phyloP scores from a whole-genome alignment of 306 rosid species.

The Oemleria cerasiformis region DNA sequence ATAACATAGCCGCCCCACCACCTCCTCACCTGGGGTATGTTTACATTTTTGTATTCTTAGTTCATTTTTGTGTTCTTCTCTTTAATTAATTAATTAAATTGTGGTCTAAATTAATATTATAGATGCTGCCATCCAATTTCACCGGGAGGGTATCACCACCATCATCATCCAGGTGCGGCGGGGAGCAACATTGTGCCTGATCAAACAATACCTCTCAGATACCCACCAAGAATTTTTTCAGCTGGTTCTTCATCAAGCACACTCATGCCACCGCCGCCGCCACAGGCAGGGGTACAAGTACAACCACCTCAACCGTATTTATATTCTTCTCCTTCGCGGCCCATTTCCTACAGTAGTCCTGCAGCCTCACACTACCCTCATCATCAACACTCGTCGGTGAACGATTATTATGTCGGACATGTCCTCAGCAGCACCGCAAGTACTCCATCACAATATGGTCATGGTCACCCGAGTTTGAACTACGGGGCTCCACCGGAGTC shows the following conservation, averaged over 20 bases:
- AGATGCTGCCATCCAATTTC: slow-evolving; percentile 75
- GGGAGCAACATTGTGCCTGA: slow-evolving; percentile 31
- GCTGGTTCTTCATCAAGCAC: slow-evolving; percentile 58
- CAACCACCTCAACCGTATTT: slow-evolving; percentile 43
- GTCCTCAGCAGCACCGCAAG: slow-evolving; percentile 35
- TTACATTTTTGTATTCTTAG: background rate
- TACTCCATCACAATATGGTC: slow-evolving; percentile 29
- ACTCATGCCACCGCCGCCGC: slow-evolving; percentile 39
- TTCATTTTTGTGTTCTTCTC: background rate
- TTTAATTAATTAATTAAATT: background rate
- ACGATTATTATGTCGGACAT: slow-evolving; percentile 70
- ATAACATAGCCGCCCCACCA: slow-evolving; percentile 55
- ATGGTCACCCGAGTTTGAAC: slow-evolving; percentile 26
- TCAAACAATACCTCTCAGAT: slow-evolving; percentile 60
- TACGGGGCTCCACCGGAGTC: slow-evolving; percentile 23
- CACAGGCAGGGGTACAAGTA: slow-evolving; percentile 27
- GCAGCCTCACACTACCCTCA: slow-evolving; percentile 42
- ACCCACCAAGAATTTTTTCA: slow-evolving; percentile 58
- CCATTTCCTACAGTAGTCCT: slow-evolving; percentile 31
- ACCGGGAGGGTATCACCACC: slow-evolving; percentile 33
- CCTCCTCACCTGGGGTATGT: slow-evolving; percentile 73
- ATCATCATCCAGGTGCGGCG: slow-evolving; percentile 27
- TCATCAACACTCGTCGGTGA: slow-evolving; percentile 33
- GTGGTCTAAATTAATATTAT: background rate
- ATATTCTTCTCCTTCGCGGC: slow-evolving; percentile 55